Evolutionary conservation across 441 rosid genomes (phyloP).

Genomic region (Populus tomentosa): DNA sequence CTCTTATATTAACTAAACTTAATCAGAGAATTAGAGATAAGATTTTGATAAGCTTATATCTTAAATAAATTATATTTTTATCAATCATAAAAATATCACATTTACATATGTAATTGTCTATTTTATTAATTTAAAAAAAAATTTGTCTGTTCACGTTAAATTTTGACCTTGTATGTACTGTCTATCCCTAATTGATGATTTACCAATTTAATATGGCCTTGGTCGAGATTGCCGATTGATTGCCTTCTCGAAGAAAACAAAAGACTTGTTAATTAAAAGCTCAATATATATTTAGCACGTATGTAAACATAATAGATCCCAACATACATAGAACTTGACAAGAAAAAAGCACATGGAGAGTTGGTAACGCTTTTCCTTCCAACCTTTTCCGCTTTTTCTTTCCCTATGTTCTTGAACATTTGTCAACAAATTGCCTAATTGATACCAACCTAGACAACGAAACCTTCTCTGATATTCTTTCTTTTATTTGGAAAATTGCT

Average conservation of each 20-base stretch:
- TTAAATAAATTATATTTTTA: too few species aligned
- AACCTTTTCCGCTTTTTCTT: background rate
- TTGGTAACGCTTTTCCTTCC: background rate
- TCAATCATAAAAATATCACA: too few species aligned
- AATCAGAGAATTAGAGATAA: too few species aligned
- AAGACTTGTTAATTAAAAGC: background rate
- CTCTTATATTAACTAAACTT: too few species aligned
- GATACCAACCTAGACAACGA: background rate
- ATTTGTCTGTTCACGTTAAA: background rate
- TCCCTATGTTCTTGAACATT: background rate
- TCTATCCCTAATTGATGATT: background rate
- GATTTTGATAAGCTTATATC: too few species aligned
- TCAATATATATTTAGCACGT: background rate
- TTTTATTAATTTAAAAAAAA: background rate
- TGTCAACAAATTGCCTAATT: background rate
- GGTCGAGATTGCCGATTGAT: background rate
- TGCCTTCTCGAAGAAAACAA: background rate
- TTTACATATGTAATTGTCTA: too few species aligned
- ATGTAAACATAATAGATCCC: background rate
- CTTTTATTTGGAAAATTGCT: background rate
- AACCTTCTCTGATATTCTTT: background rate
- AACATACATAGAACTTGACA: background rate
- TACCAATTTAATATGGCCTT: background rate
- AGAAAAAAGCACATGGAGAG: background rate
- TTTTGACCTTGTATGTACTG: background rate